A percentile compares a stretch with the other conserved stretches of the same genome.
These are phyloP conservation scores for Nannizzia gypsea DNA, from an alignment of 2,329 filamentous ascomycete genomes.

Conservation along the genomic window DNA sequence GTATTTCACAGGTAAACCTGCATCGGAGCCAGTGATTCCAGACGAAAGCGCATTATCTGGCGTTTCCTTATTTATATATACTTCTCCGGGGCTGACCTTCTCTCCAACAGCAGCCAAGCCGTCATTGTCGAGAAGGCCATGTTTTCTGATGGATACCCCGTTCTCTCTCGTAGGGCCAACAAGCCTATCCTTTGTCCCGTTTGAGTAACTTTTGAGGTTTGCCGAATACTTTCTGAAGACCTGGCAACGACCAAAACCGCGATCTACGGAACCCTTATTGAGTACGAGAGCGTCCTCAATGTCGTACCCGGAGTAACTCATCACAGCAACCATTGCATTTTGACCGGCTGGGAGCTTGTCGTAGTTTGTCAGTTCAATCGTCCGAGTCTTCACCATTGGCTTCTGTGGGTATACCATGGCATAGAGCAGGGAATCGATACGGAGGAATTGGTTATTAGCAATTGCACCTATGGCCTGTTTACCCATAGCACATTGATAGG, in stretches of 20 bases:
- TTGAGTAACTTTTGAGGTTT: conserved; percentile 78
- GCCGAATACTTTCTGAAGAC: conserved; percentile 93
- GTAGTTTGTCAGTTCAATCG: conserved; percentile 92
- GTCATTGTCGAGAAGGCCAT: conserved; percentile 66
- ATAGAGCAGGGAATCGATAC: conserved; percentile 91
- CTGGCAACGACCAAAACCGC: conserved; percentile 91
- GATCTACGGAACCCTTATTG: conserved; percentile 90
- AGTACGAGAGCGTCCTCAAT: conserved; percentile 95
- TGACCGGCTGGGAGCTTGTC: conserved; percentile 95
- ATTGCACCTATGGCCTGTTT: conserved; percentile 99
- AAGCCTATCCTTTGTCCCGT: conserved; percentile 54
- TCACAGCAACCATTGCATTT: conserved; percentile 94
- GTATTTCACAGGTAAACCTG: conserved; percentile 37
- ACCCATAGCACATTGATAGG: conserved; percentile 99
- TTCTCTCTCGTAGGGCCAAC: conserved; percentile 52
- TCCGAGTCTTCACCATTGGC: conserved; percentile 93
- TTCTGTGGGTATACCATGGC: conserved; percentile 96
- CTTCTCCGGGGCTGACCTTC: conserved; percentile 63
- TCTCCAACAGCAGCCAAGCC: conserved; percentile 80
- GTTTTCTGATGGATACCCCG: conserved; percentile 52
- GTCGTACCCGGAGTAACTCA: conserved; percentile 99
- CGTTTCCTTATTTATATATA: conserved; percentile 80
- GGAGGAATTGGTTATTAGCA: conserved; percentile 93
- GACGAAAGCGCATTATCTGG: conserved; percentile 66
- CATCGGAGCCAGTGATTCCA: conserved; percentile 49